Conservation (phyloP, 1,139 yeast genomes). For the Pichia sp. region DNA sequence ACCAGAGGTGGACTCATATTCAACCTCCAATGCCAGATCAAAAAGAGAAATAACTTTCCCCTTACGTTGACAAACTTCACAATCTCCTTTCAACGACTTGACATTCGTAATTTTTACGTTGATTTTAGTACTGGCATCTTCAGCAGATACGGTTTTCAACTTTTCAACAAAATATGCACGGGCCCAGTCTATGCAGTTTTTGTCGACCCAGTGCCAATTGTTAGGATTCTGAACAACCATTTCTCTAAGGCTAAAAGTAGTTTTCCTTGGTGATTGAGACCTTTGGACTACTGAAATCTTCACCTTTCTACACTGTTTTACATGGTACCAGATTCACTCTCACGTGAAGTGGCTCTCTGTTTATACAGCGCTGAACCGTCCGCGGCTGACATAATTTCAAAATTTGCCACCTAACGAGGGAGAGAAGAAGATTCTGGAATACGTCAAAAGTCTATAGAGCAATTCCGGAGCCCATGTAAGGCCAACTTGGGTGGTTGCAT, state of each 20-base stretch:
- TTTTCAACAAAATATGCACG: conserved; percentile 65
- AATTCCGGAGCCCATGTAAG: too few relatives aligned
- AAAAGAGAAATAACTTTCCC: conserved; percentile 92
- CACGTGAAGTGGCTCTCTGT: too few relatives aligned
- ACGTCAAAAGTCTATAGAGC: too few relatives aligned
- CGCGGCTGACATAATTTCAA: background rate
- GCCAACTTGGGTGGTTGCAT: too few relatives aligned
- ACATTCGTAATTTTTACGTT: conserved; percentile 39
- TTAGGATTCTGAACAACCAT: conserved; percentile 76
- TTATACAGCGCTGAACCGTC: background rate
- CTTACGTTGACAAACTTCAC: conserved; percentile 93
- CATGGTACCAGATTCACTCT: too few relatives aligned
- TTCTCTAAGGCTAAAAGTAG: conserved; percentile 6
- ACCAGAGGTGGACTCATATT: conserved; percentile 48
- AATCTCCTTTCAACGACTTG: conserved; percentile 86
- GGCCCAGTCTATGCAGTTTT: conserved; percentile 92
- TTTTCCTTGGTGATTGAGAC: background rate
- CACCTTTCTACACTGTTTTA: too few relatives aligned
- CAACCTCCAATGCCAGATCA: conserved; percentile 67
- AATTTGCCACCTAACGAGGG: background rate
- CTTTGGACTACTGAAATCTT: background rate
- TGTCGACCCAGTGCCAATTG: conserved; percentile 98
- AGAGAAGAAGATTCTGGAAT: background rate
- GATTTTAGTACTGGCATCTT: conserved; percentile 40
- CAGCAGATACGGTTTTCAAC: conserved; percentile 34